phyloP scores from a whole-genome alignment of 2,329 filamentous ascomycete genomes.

The Karstenula rhodostoma region DNA sequence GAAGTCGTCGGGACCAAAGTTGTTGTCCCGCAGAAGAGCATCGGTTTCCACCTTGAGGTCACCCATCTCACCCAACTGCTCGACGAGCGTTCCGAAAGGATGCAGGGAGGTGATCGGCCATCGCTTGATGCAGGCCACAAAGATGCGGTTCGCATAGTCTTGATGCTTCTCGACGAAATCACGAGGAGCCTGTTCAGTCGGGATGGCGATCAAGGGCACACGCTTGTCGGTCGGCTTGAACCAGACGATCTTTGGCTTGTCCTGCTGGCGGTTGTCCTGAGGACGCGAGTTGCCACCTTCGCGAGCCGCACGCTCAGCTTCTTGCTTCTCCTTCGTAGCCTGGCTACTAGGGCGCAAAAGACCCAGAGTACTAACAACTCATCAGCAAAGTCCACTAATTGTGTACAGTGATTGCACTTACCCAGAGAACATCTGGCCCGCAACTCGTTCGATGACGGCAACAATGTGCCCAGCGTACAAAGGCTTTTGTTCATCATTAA shows the following conservation, averaged over 20 bases:
- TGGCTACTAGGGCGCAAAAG: slow-evolving; percentile 95
- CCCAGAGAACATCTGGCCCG: slow-evolving; percentile 97
- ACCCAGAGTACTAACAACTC: slow-evolving; percentile 74
- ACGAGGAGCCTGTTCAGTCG: slow-evolving; percentile 94
- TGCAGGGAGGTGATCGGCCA: slow-evolving; percentile 99
- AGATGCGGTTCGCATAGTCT: slow-evolving; percentile 96
- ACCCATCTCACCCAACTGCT: slow-evolving; percentile 96
- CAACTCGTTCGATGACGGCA: slow-evolving; percentile 94
- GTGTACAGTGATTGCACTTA: slow-evolving; percentile 23
- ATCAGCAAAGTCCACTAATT: slow-evolving; percentile 19
- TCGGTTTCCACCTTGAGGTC: slow-evolving; percentile 98
- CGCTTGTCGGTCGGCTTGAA: slow-evolving; percentile 99
- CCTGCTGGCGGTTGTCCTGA: slow-evolving; percentile 84
- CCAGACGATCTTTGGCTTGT: slow-evolving; percentile 99
- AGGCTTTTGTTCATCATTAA: slow-evolving; percentile 97
- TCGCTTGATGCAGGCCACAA: slow-evolving; percentile 98
- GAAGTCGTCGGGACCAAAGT: slow-evolving; percentile 97
- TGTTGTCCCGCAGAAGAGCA: slow-evolving; percentile 95
- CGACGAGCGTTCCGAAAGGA: slow-evolving; percentile 95
- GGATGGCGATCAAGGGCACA: slow-evolving; percentile 96
- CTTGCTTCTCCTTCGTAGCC: slow-evolving; percentile 99
- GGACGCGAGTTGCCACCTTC: slow-evolving; percentile 78
- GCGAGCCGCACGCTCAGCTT: slow-evolving; percentile 90
- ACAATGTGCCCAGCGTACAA: slow-evolving; percentile 97
- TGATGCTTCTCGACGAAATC: slow-evolving; percentile 99